These are phyloP conservation scores for Ceratocystis eucalypticola DNA, from an alignment of 2,329 filamentous ascomycete species.

Conservation along the genomic window DNA sequence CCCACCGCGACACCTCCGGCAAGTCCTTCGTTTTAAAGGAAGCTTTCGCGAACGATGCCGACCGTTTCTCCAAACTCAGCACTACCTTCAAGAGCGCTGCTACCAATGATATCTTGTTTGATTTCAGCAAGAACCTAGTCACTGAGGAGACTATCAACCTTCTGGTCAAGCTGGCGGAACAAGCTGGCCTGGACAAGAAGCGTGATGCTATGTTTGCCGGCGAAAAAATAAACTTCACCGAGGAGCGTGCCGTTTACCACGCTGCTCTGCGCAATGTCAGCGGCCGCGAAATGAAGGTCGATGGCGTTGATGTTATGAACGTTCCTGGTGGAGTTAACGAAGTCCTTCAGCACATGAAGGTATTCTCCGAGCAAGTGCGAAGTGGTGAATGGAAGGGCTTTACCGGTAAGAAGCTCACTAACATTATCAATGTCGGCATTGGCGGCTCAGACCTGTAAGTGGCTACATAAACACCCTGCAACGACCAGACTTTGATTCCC, in stretches of 20 bases:
- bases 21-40: slow-evolving; percentile 88
- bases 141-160: slow-evolving; percentile 82
- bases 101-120: slow-evolving; percentile 79
- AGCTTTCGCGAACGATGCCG: slow-evolving; percentile 74
- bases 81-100: slow-evolving; percentile 75
- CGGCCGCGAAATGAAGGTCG: slow-evolving; percentile 70
- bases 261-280: slow-evolving; percentile 80
- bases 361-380: slow-evolving; percentile 88
- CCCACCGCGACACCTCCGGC: slow-evolving; percentile 74
- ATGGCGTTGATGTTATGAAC: slow-evolving; percentile 86
- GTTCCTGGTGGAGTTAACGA: slow-evolving; percentile 76
- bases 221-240: slow-evolving; percentile 99
- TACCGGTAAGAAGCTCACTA: slow-evolving; percentile 93
- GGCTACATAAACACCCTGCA: slow-evolving; percentile 20
- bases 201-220: slow-evolving; percentile 95
- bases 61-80: slow-evolving; percentile 82
- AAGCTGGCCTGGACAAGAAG: slow-evolving; percentile 82
- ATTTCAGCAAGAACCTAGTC: slow-evolving; percentile 98
- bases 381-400: slow-evolving; percentile 95
- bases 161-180: slow-evolving; percentile 77
- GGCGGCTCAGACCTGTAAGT: slow-evolving; percentile 94
- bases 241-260: slow-evolving; percentile 92
- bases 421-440: slow-evolving; percentile 94
- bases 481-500: slow-evolving; percentile 22
- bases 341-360: slow-evolving; percentile 94